phyloP scores from a whole-genome alignment of 352 stramenopile species.

The Globisporangium cystogenes region DNA sequence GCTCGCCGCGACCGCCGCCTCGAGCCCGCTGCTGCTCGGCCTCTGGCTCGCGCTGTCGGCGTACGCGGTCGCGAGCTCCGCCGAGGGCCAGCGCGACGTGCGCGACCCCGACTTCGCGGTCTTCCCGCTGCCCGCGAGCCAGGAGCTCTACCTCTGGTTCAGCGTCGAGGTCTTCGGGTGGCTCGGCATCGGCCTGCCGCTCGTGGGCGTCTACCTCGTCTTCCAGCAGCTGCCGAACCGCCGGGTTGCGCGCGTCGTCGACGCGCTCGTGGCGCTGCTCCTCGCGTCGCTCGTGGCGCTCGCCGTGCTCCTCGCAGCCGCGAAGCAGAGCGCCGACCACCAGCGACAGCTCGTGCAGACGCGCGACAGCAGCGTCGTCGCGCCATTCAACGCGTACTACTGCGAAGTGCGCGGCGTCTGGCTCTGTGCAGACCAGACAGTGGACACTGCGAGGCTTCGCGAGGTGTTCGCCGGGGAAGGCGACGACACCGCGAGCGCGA shows the following conservation, averaged over 20 bases:
- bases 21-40: background rate
- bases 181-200: background rate
- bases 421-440: constrained; percentile 1
- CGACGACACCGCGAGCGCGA: background rate
- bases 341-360: background rate
- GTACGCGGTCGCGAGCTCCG: background rate
- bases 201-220: constrained; percentile 4
- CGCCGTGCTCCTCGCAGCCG: background rate
- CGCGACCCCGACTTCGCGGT: background rate
- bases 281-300: background rate
- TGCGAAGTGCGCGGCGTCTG: background rate
- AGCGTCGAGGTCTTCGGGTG: background rate
- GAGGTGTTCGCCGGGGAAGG: background rate
- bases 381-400: constrained; percentile 6
- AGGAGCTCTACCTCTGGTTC: constrained; percentile 1
- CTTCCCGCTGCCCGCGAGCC: background rate
- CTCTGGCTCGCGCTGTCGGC: constrained; percentile 2
- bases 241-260: background rate
- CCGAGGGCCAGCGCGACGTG: background rate
- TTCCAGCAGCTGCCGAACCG: constrained; percentile 1
- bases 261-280: constrained; percentile 1
- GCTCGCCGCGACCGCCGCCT: background rate
- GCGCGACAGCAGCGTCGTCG: background rate
- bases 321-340: background rate
- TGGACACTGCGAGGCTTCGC: background rate